A percentile compares a stretch with the other conserved stretches of the same genome.
phyloP scores from a whole-genome alignment of 495 filamentous ascomycete genomes.

The Penicillium herquei region DNA sequence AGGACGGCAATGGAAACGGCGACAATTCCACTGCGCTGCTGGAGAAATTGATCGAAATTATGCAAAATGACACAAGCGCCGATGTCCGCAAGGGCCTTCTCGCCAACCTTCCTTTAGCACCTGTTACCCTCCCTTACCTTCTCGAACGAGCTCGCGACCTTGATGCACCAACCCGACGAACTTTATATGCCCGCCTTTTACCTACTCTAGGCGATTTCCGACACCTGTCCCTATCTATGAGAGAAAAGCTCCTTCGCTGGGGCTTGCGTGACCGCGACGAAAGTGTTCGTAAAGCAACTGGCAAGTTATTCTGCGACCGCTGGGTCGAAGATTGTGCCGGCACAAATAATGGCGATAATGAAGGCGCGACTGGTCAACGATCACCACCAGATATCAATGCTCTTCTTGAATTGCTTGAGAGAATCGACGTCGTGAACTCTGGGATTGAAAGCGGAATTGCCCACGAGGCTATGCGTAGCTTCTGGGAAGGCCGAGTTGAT shows the following conservation, averaged over 20 bases:
- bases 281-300: slow-evolving; percentile 87
- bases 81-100: slow-evolving; percentile 88
- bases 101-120: slow-evolving; percentile 80
- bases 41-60: slow-evolving; percentile 80
- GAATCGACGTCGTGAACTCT: slow-evolving; percentile 89
- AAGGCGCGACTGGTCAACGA: slow-evolving; percentile 38
- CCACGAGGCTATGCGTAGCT: slow-evolving; percentile 87
- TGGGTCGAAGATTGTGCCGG: slow-evolving; percentile 95
- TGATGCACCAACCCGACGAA: slow-evolving; percentile 77
- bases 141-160: slow-evolving; percentile 88
- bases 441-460: slow-evolving; percentile 87
- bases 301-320: slow-evolving; percentile 83
- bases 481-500: slow-evolving; percentile 93
- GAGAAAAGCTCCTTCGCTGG: slow-evolving; percentile 95
- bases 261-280: slow-evolving; percentile 93
- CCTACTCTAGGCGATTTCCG: slow-evolving; percentile 94
- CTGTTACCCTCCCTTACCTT: slow-evolving; percentile 81
- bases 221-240: slow-evolving; percentile 89
- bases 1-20: slow-evolving; percentile 55
- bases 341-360: slow-evolving; percentile 48
- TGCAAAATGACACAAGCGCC: slow-evolving; percentile 92
- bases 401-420: slow-evolving; percentile 86
- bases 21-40: slow-evolving; percentile 63
- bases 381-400: slow-evolving; percentile 68
- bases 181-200: slow-evolving; percentile 82